Base-by-base conservation (phyloP, 2,329 filamentous ascomycete genomes). In the Graphilbum sp. region DNA sequence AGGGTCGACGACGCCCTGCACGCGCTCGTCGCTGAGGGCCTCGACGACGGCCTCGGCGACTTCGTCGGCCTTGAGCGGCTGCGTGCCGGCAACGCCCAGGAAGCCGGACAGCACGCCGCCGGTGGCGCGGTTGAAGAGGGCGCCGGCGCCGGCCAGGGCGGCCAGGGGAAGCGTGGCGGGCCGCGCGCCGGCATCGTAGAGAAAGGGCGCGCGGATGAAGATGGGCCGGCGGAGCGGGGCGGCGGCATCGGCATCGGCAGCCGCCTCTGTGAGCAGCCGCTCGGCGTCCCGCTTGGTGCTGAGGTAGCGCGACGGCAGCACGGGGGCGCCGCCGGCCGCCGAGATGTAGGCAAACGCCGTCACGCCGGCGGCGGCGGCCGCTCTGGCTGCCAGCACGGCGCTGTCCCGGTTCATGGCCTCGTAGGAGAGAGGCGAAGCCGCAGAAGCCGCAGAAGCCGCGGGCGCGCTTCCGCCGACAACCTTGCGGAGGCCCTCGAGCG, bases 351-450 rank as follows among this genome's bases (percentile, higher is more conserved):
- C 75, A 54, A 94, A 95, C 0, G 76, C 73, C 16, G 67, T 60
- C 13, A 79, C 77, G 27, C 73, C 66, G 42, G 74, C 72, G 25
- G 61, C 61, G 20, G 69, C 67, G 2, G 86, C 76, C 54, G 88
- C 82, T 51, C 79, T 75, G 13, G 88, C 90, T 13, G 95, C 68
- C 39, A 79, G 71, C 43, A 96, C 74, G 35, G 88, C 88, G 61
- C 66, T 74, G 60, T 96, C 88, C 41, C 90, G 73, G 61, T 98
- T 98, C 85, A 98, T 95, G 43, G 86, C 68, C 63, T 96, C 90
- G 62, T 98, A 98, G 3, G 40, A 27, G n/a, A n/a, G n/a, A n/a
- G n/a, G n/a, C 1, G 37, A 21, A 12, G 27, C 27, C 5, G 27
- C 8, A 6, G 27, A 15, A 5, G 37, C 13, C 32, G 34, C 13